Evolutionary conservation across 2,329 filamentous ascomycete species (phyloP), one percentile per base, ranked within the genome.

Genomic region (Periconia digitata): DNA sequence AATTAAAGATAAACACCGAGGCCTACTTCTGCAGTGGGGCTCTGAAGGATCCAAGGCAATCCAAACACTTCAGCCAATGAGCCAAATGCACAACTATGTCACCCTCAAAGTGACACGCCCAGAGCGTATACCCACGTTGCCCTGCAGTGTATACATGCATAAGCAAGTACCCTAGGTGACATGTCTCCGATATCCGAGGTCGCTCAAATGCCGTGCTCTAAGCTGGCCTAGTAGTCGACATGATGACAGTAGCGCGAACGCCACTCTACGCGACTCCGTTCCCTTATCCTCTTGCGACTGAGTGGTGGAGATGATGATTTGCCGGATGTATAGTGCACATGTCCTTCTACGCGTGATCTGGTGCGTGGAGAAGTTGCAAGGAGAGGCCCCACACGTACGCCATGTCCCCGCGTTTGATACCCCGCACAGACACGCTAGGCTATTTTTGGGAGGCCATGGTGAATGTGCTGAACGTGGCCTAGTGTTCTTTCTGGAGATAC

Each of bases 361-460:
- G 20, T 12, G 12, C 29, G 39, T 48, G 45, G 17, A n/a, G 24
- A 24, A 10, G 10, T 38, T 8, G 38, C 18, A 36, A 43, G 29
- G 40, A 32, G 50, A 58, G 59, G 61, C 62, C 62, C 63, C 62
- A 64, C 57, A 12, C 8, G 32, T 21, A 36, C 39, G 17, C 15
- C 43, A 15, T 18, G 52, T 51, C 57, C 56, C 58, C 59, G 55
- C 60, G 48, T 38, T n/a, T 39, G 34, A 18, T 35, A 58, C 62
- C 60, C 62, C 62, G 59, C 62, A 57, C 37, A 12, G 17, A 38
- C 44, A 16, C 47, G 46, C 44, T 54, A 43, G 23, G 40, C 53
- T 35, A 5, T 39, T 43, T n/a, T 44, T 20, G 39, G 39, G 16
- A 20, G 17, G 17, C 35, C 21, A 12, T 20, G 18, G 12, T 18